These are phyloP conservation scores for Apiotrichum siamense DNA, from an alignment of 1,284 basidiomycete genomes.

Conservation along the genomic window DNA sequence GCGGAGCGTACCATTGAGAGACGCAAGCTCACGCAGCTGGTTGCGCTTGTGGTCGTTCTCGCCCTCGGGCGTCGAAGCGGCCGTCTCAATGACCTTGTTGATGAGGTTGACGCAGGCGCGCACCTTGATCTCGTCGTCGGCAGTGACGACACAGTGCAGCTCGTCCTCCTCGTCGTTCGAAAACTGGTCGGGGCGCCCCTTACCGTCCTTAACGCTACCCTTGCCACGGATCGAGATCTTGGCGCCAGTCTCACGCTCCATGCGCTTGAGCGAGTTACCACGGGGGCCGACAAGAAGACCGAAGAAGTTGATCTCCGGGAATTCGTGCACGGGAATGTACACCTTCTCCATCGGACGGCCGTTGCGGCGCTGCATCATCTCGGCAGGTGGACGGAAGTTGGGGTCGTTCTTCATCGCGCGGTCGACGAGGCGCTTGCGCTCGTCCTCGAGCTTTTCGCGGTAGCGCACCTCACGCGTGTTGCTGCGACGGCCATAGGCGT, in stretches of 20 bases:
- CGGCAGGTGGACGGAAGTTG: conserved; percentile 92
- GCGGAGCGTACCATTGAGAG: conserved; percentile 94
- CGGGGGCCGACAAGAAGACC: conserved; percentile 96
- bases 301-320: conserved; percentile 99
- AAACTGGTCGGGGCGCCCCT: conserved; percentile 84
- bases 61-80: conserved; percentile 96
- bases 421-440: conserved; percentile 88
- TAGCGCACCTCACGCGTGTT: conserved; percentile 98
- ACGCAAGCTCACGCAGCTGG: conserved; percentile 94
- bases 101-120: conserved; percentile 86
- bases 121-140: conserved; percentile 88
- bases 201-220: conserved; percentile 97
- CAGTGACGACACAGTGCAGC: conserved; percentile 94
- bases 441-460: conserved; percentile 95
- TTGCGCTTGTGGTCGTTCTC: conserved; percentile 99
- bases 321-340: conserved; percentile 98
- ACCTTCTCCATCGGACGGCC: conserved; percentile 94
- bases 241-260: conserved; percentile 96
- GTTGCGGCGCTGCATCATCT: conserved; percentile 70
- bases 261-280: conserved; percentile 98
- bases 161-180: conserved; percentile 98
- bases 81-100: conserved; percentile 97
- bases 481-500: conserved; percentile 90
- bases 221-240: conserved; percentile 98
- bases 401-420: conserved; percentile 96